A percentile compares a stretch with the other conserved stretches of the same genome.
Evolutionary conservation across 441 rosid species (phyloP).

Genomic region (Erodium trifolium): DNA sequence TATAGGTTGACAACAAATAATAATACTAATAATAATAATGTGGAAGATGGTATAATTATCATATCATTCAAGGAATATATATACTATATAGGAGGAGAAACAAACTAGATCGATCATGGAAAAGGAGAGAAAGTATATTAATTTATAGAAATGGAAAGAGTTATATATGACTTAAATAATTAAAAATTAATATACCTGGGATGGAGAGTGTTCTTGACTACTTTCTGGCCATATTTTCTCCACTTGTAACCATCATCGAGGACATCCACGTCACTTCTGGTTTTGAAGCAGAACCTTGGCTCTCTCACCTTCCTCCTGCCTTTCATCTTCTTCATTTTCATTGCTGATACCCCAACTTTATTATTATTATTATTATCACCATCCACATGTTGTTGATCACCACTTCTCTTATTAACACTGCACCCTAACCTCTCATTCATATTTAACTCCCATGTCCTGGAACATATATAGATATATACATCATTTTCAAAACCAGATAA

Average conservation of each 20-base stretch:
- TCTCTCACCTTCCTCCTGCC: constrained; percentile 86
- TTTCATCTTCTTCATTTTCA: constrained; percentile 75
- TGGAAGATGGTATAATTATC: no score
- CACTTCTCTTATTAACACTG: constrained; percentile 33
- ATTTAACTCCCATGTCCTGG: constrained; percentile 43
- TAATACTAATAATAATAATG: no score
- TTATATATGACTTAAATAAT: no score
- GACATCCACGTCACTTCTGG: constrained; percentile 88
- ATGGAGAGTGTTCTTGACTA: constrained; percentile 93
- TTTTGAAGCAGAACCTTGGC: constrained; percentile 96
- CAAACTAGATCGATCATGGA: no score
- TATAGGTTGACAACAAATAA: no score
- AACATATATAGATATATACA: no score
- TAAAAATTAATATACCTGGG: no score
- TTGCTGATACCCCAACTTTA: constrained; percentile 38
- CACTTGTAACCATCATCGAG: constrained; percentile 94
- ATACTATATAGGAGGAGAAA: no score
- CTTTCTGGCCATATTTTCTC: constrained; percentile 99
- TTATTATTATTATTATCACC: constrained; percentile 2
- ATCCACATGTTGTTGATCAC: constrained; percentile 16
- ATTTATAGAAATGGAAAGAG: background rate
- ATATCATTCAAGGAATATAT: no score
- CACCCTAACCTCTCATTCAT: constrained; percentile 19
- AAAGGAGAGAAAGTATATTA: no score
- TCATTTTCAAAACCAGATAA: no score